Conservation (phyloP, 169 alveolate species). For the Cryptosporidium tyzzeri region DNA sequence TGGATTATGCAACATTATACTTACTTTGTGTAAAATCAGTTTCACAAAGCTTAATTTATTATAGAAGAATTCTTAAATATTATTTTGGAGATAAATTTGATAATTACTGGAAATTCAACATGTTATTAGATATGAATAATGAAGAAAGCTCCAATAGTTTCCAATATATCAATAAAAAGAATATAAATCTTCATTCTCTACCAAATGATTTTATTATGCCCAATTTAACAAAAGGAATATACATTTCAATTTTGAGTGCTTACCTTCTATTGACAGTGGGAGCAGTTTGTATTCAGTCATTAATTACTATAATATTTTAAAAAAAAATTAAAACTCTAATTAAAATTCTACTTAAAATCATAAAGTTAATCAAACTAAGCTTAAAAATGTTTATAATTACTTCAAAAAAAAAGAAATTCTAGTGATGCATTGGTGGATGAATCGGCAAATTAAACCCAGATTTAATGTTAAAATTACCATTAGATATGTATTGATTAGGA, state of each 20-base stretch:
- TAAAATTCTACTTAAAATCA: slow-evolving; percentile 11
- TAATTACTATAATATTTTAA: slow-evolving; percentile 22
- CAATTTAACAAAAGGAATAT: slow-evolving; percentile 12
- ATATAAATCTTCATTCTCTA: slow-evolving; percentile 45
- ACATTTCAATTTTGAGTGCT: slow-evolving; percentile 6
- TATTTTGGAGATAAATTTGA: not conserved
- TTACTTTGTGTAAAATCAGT: slow-evolving; percentile 43
- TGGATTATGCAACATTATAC: slow-evolving; percentile 59
- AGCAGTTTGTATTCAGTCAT: slow-evolving; percentile 15
- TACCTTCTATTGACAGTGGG: slow-evolving; percentile 25
- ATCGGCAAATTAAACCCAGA: slow-evolving; percentile 21
- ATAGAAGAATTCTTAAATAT: slow-evolving; percentile 22
- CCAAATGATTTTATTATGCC: slow-evolving; percentile 49
- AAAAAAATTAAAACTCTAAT: slow-evolving; percentile 7
- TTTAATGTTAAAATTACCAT: slow-evolving; percentile 2
- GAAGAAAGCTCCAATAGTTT: slow-evolving; percentile 35
- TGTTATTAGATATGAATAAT: slow-evolving; percentile 19
- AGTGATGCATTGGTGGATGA: not conserved
- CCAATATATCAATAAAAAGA: slow-evolving; percentile 38
- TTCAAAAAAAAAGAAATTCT: not conserved
- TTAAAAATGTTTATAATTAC: not conserved
- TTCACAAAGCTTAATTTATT: slow-evolving; percentile 23
- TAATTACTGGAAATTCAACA: slow-evolving; percentile 23
- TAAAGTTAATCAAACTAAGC: not conserved
- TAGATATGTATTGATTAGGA: slow-evolving; percentile 1